Conservation (phyloP, 1,139 yeast genomes). For the Geotrichum phurueaensis region DNA sequence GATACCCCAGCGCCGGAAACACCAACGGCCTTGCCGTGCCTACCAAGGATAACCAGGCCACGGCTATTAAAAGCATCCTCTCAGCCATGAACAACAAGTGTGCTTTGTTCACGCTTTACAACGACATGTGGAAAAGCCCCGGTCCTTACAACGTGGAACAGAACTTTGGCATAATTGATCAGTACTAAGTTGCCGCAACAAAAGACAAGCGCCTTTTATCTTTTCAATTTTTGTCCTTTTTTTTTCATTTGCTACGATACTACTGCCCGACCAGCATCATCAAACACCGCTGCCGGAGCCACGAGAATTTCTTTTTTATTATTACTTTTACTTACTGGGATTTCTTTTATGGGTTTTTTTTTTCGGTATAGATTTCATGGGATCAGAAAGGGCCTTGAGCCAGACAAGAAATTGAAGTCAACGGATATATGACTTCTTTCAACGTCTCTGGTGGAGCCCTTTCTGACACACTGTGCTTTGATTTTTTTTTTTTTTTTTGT, state of each 20-base stretch:
- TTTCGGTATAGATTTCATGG: not conserved
- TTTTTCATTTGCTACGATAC: conserved; percentile 12
- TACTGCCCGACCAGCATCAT: not conserved
- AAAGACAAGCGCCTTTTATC: not conserved
- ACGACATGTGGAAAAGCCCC: conserved; percentile 84
- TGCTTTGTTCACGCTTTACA: conserved; percentile 63
- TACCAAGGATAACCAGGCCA: conserved; percentile 56
- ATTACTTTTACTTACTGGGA: not conserved
- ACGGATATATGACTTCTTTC: not conserved
- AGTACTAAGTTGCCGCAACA: not conserved
- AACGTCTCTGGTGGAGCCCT: not conserved
- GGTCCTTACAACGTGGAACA: conserved; percentile 84
- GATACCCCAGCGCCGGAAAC: conserved; percentile 74
- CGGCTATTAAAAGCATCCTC: conserved; percentile 60
- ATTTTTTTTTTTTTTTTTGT: not conserved
- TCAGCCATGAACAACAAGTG: conserved; percentile 49
- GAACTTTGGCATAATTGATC: conserved; percentile 52
- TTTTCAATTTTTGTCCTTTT: conserved; percentile 2
- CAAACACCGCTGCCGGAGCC: not conserved
- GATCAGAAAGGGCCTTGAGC: not conserved
- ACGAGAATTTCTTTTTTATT: conserved; percentile 1
- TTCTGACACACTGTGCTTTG: not conserved
- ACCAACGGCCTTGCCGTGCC: conserved; percentile 73
- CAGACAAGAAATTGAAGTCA: not conserved
- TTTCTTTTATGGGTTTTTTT: not conserved